Conservation (phyloP, 257 asterid species). For the Nemophila menziesii region DNA sequence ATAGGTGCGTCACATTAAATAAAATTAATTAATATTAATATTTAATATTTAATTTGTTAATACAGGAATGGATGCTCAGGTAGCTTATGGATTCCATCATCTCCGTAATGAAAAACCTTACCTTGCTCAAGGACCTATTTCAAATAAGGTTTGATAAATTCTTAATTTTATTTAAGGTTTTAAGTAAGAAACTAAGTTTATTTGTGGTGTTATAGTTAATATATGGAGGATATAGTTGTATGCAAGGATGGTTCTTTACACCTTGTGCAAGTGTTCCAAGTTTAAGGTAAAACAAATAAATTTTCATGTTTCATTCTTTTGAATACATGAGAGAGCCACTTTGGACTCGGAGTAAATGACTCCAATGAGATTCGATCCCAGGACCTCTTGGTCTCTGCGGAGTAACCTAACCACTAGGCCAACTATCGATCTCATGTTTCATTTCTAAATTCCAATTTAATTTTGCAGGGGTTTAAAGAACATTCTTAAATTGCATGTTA, state of each 20-base stretch:
- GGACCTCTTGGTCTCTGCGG: too few relatives aligned
- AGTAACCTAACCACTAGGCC: too few relatives aligned
- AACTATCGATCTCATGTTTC: too few relatives aligned
- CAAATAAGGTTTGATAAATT: slow-evolving; percentile 62
- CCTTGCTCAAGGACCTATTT: slow-evolving; percentile 89
- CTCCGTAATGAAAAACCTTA: slow-evolving; percentile 83
- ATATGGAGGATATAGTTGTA: slow-evolving; percentile 89
- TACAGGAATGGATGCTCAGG: slow-evolving; percentile 97
- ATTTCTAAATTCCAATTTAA: background rate
- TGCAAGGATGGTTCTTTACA: slow-evolving; percentile 92
- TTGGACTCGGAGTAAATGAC: too few relatives aligned
- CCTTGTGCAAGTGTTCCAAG: slow-evolving; percentile 84
- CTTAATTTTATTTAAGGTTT: background rate
- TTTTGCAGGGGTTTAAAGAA: slow-evolving; percentile 82
- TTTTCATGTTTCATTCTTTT: too few relatives aligned
- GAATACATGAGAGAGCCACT: too few relatives aligned
- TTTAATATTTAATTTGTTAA: slow-evolving; percentile 1
- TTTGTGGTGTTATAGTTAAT: slow-evolving; percentile 52
- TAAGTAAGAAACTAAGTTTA: background rate
- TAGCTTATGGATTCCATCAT: slow-evolving; percentile 92
- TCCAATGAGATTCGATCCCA: too few relatives aligned
- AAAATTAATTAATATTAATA: background rate
- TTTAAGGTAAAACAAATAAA: slow-evolving; percentile 81
- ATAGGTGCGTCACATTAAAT: slow-evolving; percentile 42
- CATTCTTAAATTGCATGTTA: slow-evolving; percentile 72